Percentiles rank a stretch among this genome's conserved stretches.
Conservation (phyloP, 352 stramenopile species). For the Globisporangium recalcitrans region DNA sequence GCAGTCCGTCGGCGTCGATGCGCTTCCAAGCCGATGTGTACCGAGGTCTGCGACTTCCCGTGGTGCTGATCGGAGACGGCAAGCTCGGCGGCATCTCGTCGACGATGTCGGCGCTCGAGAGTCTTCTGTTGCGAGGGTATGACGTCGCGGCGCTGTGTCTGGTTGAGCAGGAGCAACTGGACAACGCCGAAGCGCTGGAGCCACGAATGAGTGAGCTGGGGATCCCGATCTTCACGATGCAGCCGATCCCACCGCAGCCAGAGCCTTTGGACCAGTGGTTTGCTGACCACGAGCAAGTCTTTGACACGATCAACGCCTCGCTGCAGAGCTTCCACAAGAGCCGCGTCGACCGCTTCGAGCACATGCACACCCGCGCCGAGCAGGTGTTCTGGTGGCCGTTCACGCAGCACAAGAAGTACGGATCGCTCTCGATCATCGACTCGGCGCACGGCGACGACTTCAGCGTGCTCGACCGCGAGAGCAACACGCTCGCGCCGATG, state of each 20-base stretch:
- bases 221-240: constrained; percentile 74
- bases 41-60: constrained; percentile 77
- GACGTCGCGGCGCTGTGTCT: constrained; percentile 82
- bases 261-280: constrained; percentile 77
- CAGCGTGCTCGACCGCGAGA: constrained; percentile 42
- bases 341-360: constrained; percentile 45
- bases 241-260: constrained; percentile 63
- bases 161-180: constrained; percentile 69
- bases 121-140: constrained; percentile 89
- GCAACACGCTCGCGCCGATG: constrained; percentile 52
- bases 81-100: constrained; percentile 94
- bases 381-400: constrained; percentile 92
- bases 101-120: constrained; percentile 92
- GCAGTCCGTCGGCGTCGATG: constrained; percentile 84
- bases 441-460: constrained; percentile 89
- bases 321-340: constrained; percentile 54
- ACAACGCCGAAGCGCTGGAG: constrained; percentile 61
- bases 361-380: constrained; percentile 55
- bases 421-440: constrained; percentile 82
- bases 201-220: constrained; percentile 56
- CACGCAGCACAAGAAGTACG: constrained; percentile 88
- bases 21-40: constrained; percentile 94
- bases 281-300: constrained; percentile 32
- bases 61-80: constrained; percentile 95
- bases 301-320: constrained; percentile 41